Percentiles rank a stretch among this genome's conserved stretches.
Conservation (phyloP, 2,329 filamentous ascomycete species). For the Colletotrichum caudatum region DNA sequence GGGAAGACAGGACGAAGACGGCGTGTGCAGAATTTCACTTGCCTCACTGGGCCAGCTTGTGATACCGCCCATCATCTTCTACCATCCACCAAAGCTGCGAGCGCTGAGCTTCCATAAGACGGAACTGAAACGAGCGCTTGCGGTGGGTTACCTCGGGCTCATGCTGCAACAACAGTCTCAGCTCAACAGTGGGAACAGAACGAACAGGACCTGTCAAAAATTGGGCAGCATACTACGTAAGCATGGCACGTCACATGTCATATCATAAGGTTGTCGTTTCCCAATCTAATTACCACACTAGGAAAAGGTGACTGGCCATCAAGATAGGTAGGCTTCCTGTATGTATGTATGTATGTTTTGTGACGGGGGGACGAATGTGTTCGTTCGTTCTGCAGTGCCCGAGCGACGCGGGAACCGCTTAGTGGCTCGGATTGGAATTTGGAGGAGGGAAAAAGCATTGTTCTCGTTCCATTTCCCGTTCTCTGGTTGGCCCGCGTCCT, state of each 20-base stretch:
- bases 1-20: conserved; percentile 28
- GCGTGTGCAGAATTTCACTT: neutral
- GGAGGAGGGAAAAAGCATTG: conserved; percentile 26
- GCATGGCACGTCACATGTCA: conserved; percentile 2
- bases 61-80: conserved; percentile 14
- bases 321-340: conserved; percentile 1
- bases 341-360: neutral
- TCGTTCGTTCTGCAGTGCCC: conserved; percentile 14
- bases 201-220: conserved; percentile 19
- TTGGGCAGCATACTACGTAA: neutral
- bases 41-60: neutral
- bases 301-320: neutral
- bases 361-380: neutral
- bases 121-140: conserved; percentile 33
- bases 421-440: conserved; percentile 10
- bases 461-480: conserved; percentile 24
- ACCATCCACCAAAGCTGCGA: conserved; percentile 10
- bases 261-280: conserved; percentile 21
- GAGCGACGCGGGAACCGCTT: conserved; percentile 22
- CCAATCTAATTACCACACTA: conserved; percentile 28
- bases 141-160: conserved; percentile 32
- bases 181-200: conserved; percentile 15
- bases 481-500: conserved; percentile 34
- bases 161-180: conserved; percentile 32
- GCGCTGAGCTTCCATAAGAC: neutral